These are phyloP conservation scores for Chamaenerion angustifolium DNA, from an alignment of 345 rosid genomes.

Conservation along the genomic window DNA sequence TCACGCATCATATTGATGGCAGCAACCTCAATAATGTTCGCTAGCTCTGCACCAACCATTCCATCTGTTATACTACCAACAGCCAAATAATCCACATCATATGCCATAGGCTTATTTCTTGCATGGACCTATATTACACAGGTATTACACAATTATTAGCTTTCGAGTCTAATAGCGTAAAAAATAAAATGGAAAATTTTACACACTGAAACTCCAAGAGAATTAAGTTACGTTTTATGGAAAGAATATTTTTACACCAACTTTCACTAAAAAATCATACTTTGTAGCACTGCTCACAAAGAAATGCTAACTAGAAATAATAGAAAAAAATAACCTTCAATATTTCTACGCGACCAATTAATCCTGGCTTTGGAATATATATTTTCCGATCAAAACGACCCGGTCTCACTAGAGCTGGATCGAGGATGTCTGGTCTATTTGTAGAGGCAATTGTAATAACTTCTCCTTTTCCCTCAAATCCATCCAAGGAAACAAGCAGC, in stretches of 20 bases:
- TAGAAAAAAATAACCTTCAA: constrained; percentile 40
- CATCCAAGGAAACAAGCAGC: constrained; percentile 92
- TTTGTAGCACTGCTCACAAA: too few species aligned
- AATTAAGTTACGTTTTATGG: neutral
- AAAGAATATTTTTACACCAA: too few species aligned
- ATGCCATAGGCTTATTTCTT: constrained; percentile 89
- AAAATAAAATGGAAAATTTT: neutral
- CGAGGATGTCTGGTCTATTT: constrained; percentile 89
- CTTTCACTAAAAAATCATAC: too few species aligned
- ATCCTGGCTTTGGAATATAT: constrained; percentile 75
- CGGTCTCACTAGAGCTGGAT: constrained; percentile 91
- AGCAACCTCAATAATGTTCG: constrained; percentile 84
- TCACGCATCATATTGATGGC: constrained; percentile 92
- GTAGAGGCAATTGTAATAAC: constrained; percentile 94
- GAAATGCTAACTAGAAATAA: neutral
- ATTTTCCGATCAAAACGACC: constrained; percentile 84
- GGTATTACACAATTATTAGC: neutral
- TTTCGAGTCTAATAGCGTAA: neutral
- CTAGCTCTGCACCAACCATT: constrained; percentile 98
- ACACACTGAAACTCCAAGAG: neutral
- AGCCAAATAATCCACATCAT: constrained; percentile 86
- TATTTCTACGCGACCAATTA: constrained; percentile 82
- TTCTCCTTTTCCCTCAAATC: constrained; percentile 95
- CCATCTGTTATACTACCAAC: constrained; percentile 88
- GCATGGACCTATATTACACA: constrained; percentile 60